Percentiles rank a stretch among this genome's conserved stretches.
Evolutionary conservation across 208 protist species (phyloP).

Genomic region (Plasmodiophora brassicae): DNA sequence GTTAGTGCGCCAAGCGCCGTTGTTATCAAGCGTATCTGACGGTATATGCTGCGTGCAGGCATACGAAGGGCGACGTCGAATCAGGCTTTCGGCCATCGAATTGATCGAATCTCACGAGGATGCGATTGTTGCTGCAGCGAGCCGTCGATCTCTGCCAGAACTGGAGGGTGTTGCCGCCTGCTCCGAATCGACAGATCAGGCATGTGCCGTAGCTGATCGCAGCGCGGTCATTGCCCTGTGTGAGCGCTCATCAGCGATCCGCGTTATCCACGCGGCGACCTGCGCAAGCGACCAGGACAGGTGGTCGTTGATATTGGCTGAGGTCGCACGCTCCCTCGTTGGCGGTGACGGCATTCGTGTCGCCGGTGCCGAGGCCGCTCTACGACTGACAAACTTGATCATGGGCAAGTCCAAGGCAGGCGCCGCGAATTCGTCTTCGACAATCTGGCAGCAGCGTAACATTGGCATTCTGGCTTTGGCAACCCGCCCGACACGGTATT

Average conservation of each 20-base stretch:
- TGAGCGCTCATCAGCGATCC: background rate
- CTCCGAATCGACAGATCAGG: background rate
- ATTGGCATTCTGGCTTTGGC: background rate
- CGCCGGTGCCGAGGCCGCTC: background rate
- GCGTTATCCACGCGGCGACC: background rate
- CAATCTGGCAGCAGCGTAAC: no score
- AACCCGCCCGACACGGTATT: no score
- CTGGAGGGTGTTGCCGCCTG: background rate
- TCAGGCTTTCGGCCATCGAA: no score
- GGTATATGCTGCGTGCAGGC: background rate
- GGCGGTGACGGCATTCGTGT: no score
- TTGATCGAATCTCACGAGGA: background rate
- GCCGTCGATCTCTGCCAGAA: background rate
- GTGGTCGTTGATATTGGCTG: background rate
- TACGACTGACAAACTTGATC: background rate
- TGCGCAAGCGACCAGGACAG: background rate
- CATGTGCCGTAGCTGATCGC: background rate
- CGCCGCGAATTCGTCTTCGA: no score
- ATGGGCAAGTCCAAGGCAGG: no score
- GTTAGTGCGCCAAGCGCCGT: background rate
- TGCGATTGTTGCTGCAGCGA: background rate
- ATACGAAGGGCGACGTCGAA: no score
- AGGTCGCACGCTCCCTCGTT: background rate
- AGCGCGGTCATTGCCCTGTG: background rate
- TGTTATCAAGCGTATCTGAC: background rate